Evolutionary conservation across 2,329 filamentous ascomycete species (phyloP).

Genomic region (Alternaria rosae): DNA sequence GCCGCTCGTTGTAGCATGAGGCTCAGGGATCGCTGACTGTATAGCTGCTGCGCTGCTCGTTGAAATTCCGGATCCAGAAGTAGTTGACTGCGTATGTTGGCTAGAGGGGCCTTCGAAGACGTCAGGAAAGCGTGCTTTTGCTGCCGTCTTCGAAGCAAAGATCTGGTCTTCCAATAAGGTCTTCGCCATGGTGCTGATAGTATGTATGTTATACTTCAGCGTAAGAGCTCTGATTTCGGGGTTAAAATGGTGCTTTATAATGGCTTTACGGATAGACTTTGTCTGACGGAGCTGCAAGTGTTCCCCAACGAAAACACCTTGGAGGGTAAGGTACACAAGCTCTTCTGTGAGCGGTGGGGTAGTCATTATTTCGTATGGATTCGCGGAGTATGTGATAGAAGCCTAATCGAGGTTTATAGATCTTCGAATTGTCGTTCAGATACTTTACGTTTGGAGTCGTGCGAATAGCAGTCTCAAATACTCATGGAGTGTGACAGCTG

Average conservation of each 20-base stretch:
- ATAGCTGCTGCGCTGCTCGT: neutral
- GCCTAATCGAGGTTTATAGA: fast-evolving
- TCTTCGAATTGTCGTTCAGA: neutral
- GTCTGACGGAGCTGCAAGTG: neutral
- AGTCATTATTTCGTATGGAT: neutral
- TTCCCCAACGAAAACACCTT: neutral
- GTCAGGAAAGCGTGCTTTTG: neutral
- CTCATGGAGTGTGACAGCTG: too few species aligned
- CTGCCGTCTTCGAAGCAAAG: neutral
- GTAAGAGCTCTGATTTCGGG: neutral
- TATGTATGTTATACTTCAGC: neutral
- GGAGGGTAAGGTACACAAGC: slow-evolving; percentile 1
- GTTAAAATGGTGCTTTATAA: neutral
- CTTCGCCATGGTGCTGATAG: neutral
- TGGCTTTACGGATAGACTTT: neutral
- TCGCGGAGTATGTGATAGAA: neutral
- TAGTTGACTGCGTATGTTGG: neutral
- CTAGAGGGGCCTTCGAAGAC: neutral
- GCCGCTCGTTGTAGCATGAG: too few species aligned
- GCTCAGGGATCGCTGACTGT: too few species aligned
- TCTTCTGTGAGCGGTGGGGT: neutral
- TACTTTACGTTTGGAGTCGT: too few species aligned
- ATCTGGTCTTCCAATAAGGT: neutral
- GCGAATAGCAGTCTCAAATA: too few species aligned
- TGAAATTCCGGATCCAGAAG: too few species aligned